Evolutionary conservation across 2,329 filamentous ascomycete genomes (phyloP).

Genomic region (Alternaria incomplexa): DNA sequence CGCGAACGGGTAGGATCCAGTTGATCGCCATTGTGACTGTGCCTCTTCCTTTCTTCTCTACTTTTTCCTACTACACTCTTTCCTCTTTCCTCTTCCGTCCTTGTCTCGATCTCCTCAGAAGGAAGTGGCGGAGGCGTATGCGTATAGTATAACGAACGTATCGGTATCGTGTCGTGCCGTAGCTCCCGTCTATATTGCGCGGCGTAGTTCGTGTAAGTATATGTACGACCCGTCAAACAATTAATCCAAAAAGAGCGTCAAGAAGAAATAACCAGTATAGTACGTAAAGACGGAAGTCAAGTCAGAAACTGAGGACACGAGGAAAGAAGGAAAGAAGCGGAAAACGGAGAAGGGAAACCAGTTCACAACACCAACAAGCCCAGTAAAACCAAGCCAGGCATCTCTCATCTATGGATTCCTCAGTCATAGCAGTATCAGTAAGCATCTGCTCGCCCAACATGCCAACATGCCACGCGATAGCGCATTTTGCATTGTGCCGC

Average conservation of each 20-base stretch:
- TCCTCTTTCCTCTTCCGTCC: neutral
- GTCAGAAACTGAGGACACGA: neutral
- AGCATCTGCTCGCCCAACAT: neutral
- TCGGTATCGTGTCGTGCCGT: neutral
- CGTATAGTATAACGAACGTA: neutral
- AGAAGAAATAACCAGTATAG: neutral
- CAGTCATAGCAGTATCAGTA: neutral
- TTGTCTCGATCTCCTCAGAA: neutral
- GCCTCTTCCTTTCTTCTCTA: neutral
- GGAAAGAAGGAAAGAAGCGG: neutral
- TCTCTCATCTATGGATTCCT: neutral
- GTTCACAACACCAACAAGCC: neutral
- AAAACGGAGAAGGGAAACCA: neutral
- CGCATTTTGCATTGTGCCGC: no score
- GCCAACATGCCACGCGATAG: no score
- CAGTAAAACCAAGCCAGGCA: neutral
- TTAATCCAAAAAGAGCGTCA: neutral
- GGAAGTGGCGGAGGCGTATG: neutral
- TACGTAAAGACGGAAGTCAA: no score
- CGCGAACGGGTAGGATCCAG: slow-evolving; percentile 68
- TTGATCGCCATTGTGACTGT: slow-evolving; percentile 56
- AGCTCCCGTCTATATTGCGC: neutral
- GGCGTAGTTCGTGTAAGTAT: neutral
- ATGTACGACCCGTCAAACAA: no score
- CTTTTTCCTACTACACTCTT: neutral